Percentiles rank a stretch among this genome's conserved stretches.
phyloP scores from a whole-genome alignment of 2,329 filamentous ascomycete genomes.

The Chrysosporium keratinophilum region DNA sequence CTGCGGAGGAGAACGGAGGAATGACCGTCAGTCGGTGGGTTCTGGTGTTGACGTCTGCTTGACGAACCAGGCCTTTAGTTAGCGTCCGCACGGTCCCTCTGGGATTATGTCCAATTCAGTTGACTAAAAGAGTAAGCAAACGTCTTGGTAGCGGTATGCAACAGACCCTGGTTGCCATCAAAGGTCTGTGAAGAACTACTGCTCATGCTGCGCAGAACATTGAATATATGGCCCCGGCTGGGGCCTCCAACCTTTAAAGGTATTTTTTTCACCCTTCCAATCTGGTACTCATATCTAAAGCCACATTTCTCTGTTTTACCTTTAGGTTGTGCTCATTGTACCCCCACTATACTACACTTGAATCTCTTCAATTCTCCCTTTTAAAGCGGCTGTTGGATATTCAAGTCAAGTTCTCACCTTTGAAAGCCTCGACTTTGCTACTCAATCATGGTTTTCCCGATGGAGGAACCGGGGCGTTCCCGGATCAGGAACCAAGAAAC shows the following conservation, averaged over 20 bases:
- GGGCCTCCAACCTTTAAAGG: neutral
- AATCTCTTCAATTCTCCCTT: neutral
- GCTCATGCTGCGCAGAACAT: no score
- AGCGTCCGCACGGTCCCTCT: constrained; percentile 8
- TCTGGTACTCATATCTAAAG: neutral
- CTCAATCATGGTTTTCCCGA: constrained; percentile 1
- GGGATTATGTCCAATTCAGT: neutral
- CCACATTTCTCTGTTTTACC: neutral
- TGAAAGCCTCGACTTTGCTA: neutral
- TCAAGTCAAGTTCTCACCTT: neutral
- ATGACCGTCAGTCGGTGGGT: neutral
- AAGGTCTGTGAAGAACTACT: neutral
- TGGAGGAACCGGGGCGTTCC: neutral
- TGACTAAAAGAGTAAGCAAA: neutral
- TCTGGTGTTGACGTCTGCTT: neutral
- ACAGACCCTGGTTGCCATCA: constrained; percentile 6
- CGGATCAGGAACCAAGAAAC: neutral
- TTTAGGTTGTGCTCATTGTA: neutral
- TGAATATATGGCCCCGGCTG: neutral
- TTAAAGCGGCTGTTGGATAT: neutral
- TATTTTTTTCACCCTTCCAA: neutral
- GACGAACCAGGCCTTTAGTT: neutral
- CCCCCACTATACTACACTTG: neutral
- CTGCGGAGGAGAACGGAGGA: neutral
- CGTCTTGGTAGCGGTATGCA: neutral